A percentile compares a stretch with the other conserved stretches of the same genome.
Evolutionary conservation across 2,329 filamentous ascomycete species (phyloP).

Genomic region (Aspergillus sp.): DNA sequence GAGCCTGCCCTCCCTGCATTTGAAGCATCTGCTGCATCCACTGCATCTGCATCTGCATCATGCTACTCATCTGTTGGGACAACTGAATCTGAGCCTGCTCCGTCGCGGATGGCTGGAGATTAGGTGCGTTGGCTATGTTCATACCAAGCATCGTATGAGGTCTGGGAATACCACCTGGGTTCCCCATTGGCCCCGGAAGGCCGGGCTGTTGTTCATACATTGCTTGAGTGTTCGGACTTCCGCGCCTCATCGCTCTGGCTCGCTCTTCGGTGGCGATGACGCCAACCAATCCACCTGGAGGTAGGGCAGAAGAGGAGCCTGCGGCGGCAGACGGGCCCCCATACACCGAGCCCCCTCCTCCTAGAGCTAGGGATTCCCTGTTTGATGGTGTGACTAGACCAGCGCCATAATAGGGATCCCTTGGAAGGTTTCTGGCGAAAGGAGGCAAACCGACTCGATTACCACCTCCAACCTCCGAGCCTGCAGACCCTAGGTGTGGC

Average conservation of each 20-base stretch:
- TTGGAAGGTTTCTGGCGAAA: conserved; percentile 78
- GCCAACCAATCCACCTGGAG: conserved; percentile 78
- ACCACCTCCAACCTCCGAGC: conserved; percentile 51
- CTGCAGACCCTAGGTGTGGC: conserved; percentile 51
- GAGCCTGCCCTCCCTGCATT: conserved; percentile 59
- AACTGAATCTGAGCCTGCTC: conserved; percentile 78
- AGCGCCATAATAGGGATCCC: conserved; percentile 81
- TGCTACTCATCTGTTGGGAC: conserved; percentile 79
- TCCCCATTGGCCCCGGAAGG: conserved; percentile 28
- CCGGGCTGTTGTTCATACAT: conserved; percentile 39
- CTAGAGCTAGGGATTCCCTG: conserved; percentile 73
- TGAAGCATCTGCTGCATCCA: conserved; percentile 71
- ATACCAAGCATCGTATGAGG: conserved; percentile 39
- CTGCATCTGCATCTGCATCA: conserved; percentile 94
- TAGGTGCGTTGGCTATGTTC: conserved; percentile 20
- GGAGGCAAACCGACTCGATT: conserved; percentile 64
- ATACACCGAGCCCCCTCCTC: conserved; percentile 54
- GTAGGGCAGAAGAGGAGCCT: conserved; percentile 43
- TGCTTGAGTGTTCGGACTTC: conserved; percentile 68
- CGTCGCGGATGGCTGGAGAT: conserved; percentile 46
- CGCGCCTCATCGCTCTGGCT: conserved; percentile 72
- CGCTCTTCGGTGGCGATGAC: conserved; percentile 86
- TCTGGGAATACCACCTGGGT: conserved; percentile 33
- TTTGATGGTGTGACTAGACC: conserved; percentile 70
- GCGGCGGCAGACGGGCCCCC: conserved; percentile 35